Conservation (phyloP, 441 rosid species). For the Erodium moschatum region DNA sequence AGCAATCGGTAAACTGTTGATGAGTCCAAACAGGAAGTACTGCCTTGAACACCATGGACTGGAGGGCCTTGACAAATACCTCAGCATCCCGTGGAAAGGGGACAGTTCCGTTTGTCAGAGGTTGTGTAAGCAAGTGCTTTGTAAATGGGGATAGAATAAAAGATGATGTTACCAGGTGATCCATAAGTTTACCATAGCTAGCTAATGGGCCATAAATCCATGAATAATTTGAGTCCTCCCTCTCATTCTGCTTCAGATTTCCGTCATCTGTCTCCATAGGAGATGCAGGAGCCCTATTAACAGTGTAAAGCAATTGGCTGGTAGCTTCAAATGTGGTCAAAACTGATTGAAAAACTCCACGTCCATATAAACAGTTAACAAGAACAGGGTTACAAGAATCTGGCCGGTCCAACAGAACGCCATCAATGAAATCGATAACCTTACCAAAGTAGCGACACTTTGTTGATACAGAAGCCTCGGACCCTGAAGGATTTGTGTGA, state of each 20-base stretch:
- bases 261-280: slow-evolving; percentile 95
- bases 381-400: slow-evolving; percentile 88
- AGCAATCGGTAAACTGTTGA: slow-evolving; percentile 76
- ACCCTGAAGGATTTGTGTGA: slow-evolving; percentile 42
- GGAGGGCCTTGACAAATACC: slow-evolving; percentile 82
- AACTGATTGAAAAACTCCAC: slow-evolving; percentile 73
- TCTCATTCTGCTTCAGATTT: slow-evolving; percentile 55
- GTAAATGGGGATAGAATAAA: slow-evolving; percentile 79
- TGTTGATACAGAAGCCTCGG: slow-evolving; percentile 58
- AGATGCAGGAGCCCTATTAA: slow-evolving; percentile 64
- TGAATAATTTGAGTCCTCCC: slow-evolving; percentile 53
- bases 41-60: slow-evolving; percentile 86
- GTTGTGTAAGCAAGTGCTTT: slow-evolving; percentile 76
- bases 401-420: slow-evolving; percentile 76
- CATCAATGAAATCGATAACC: slow-evolving; percentile 85
- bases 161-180: slow-evolving; percentile 89
- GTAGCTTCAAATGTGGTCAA: slow-evolving; percentile 95
- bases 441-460: slow-evolving; percentile 93
- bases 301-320: slow-evolving; percentile 64
- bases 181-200: slow-evolving; percentile 90
- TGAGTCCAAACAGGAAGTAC: slow-evolving; percentile 93
- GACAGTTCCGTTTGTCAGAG: slow-evolving; percentile 50
- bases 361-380: slow-evolving; percentile 70
- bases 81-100: slow-evolving; percentile 85
- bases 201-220: slow-evolving; percentile 95